Base-by-base conservation (phyloP, 2,329 filamentous ascomycete species). In the Fusarium protoensiforme region DNA sequence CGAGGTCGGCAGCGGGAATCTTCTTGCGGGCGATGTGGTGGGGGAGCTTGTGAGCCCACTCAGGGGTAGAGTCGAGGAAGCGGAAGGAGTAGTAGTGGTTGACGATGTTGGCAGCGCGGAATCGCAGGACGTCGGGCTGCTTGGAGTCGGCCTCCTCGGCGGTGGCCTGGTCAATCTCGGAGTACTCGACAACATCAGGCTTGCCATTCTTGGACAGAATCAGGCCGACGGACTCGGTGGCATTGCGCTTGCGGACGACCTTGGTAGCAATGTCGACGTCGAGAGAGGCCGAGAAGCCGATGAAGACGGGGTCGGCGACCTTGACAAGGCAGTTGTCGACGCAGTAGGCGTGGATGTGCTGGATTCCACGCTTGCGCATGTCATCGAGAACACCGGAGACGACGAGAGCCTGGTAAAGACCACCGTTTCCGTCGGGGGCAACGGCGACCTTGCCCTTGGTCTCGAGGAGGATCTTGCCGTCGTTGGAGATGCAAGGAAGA, bases 271-370 rank as follows among this genome's bases (percentile, higher is more conserved):
- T 97, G 84, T 98, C 95, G 77, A 98, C 96, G 69, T 94, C 86
- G 83, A 96, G 94, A 60, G 92, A 90, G 46, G 96, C 95, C 6
- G 95, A 90, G 85, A 98, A 98, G 77, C 96, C 96, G 78, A 98
- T 92, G 86, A 99, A 98, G 77, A 94, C 90, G 16, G 96, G 96
- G 80, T 99, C 96, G 31, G 96, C 96, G n/a, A 99, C 96, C 85
- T 94, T 96, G 82, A 98, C 96, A n/a, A 99, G 90, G 86, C 96
- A 98, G 88, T 99, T 99, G 86, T 99, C 96, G 53, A 99, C 96
- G 80, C 96, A 98, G 89, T 98, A 98, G 56, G 95, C 93, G 84
- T 99, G 96, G 71, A 99, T 93, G 86, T 99, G 96, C 87, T 98
- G 85, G 80, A 98, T 93, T 58, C 95, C 95, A 65, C 96, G 93